A percentile compares a stretch with the other conserved stretches of the same genome.
phyloP scores from a whole-genome alignment of 2,329 filamentous ascomycete genomes.

The Penicillium sp. region DNA sequence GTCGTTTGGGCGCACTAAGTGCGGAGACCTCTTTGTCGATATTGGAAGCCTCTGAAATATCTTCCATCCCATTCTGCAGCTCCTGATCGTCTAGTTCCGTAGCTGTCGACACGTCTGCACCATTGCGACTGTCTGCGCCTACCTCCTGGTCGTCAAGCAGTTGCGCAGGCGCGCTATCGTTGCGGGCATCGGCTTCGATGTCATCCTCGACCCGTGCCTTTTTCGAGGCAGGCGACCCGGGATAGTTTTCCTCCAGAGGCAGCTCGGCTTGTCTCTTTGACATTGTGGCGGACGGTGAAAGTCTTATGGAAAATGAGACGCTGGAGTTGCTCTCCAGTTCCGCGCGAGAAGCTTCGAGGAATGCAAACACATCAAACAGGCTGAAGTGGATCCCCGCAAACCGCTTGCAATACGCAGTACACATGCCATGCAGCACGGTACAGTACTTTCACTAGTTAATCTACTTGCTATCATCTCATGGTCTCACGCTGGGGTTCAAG shows the following conservation, averaged over 20 bases:
- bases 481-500: not conserved
- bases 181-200: constrained; percentile 29
- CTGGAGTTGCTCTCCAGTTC: constrained; percentile 23
- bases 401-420: not conserved
- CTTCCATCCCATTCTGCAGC: constrained; percentile 38
- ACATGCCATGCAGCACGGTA: not conserved
- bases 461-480: not conserved
- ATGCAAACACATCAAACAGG: constrained; percentile 32
- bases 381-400: not conserved
- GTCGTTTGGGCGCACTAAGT: constrained; percentile 57
- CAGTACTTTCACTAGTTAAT: not conserved
- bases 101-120: constrained; percentile 57
- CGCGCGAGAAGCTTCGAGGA: constrained; percentile 21
- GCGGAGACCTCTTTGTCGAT: constrained; percentile 43
- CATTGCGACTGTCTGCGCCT: constrained; percentile 43
- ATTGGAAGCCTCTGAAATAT: constrained; percentile 35
- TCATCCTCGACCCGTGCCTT: constrained; percentile 48
- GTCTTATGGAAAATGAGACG: constrained; percentile 11
- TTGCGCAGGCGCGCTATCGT: constrained; percentile 33
- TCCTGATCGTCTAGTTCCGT: constrained; percentile 69
- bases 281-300: constrained; percentile 40
- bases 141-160: constrained; percentile 36
- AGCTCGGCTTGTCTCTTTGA: constrained; percentile 53
- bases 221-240: constrained; percentile 50
- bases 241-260: constrained; percentile 42